phyloP scores from a whole-genome alignment of 805 yeast species.

The Zygosaccharomyces kombuchaensis region DNA sequence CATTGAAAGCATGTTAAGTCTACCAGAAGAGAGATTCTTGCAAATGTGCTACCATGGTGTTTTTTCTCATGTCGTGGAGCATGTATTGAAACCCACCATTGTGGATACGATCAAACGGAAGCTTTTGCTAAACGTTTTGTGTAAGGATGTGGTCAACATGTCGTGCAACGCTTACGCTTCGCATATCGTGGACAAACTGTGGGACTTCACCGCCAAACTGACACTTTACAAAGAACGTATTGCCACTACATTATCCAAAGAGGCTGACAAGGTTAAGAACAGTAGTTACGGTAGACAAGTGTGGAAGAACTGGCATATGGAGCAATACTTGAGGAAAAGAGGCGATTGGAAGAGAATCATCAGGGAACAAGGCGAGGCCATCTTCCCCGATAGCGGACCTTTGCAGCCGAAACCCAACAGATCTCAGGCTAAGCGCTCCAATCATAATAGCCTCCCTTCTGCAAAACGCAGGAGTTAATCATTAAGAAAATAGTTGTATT shows the following conservation, averaged over 20 bases:
- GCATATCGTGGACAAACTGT: slow-evolving; percentile 78
- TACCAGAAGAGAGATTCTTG: slow-evolving; percentile 56
- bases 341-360: slow-evolving; percentile 75
- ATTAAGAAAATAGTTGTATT: slow-evolving; percentile 3
- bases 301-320: slow-evolving; percentile 95
- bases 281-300: slow-evolving; percentile 85
- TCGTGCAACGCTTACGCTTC: slow-evolving; percentile 88
- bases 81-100: slow-evolving; percentile 48
- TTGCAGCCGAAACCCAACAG: slow-evolving; percentile 23
- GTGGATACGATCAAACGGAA: slow-evolving; percentile 55
- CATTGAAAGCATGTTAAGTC: slow-evolving; percentile 54
- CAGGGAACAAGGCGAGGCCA: slow-evolving; percentile 47
- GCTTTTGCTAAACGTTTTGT: slow-evolving; percentile 60
- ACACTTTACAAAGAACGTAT: slow-evolving; percentile 84
- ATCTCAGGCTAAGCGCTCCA: slow-evolving; percentile 6
- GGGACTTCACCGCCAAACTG: slow-evolving; percentile 72
- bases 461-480: slow-evolving; percentile 9
- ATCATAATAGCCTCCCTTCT: slow-evolving; percentile 5
- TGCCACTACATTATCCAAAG: slow-evolving; percentile 58
- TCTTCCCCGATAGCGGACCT: slow-evolving; percentile 37
- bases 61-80: slow-evolving; percentile 83
- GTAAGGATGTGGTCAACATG: slow-evolving; percentile 53
- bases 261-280: slow-evolving; percentile 68
- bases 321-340: slow-evolving; percentile 64
- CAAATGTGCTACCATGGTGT: slow-evolving; percentile 87